Base-by-base conservation (phyloP, 106 monocot species). In the Amphibolis antarctica region DNA sequence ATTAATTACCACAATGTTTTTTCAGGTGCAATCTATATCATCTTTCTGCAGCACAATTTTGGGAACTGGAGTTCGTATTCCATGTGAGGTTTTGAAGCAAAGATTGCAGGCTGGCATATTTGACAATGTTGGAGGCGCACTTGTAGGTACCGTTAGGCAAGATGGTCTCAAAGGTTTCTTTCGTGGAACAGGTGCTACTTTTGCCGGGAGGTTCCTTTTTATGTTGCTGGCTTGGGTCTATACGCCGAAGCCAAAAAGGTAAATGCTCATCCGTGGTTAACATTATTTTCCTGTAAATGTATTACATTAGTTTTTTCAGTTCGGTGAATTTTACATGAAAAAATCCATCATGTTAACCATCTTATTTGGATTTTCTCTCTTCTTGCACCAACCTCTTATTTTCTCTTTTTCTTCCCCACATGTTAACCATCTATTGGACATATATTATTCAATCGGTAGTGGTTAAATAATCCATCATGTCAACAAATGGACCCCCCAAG, bases 181-280 rank as follows among this genome's bases (percentile, higher is more conserved):
- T 62, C 86, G 96, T 27, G 96, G 96, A 24, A 98, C 90, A 28
- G 90, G 90, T 55, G 96, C 96, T 31, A 98, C 96, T 87, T 91
- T 66, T 98, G 86, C 53, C 79, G 90, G 7, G 96, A 98, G 68
- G 96, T 98, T 29, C 96, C 96, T 48, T 91, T 98, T 63, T 98
- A 98, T 77, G 96, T 98, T 72, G 96, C 96, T 28, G 96, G 96
- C 63, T 82, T 98, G 96, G 66, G 87, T 28, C 84, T 98, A 30
- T 98, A 91, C 70, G 84, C 86, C 31, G 96, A 98, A 75, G 79
- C 96, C 6, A 98, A 98, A 68, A 98, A 98, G 96, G 96, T 87
- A 79, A 11, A 0, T 18, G 19, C 54, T 50, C 54, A 25, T 0
- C n/a, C n/a, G n/a, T n/a, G n/a, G n/a, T n/a, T n/a, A n/a, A n/a